Percentiles rank a stretch among this genome's conserved stretches.
phyloP scores from a whole-genome alignment of 148 eudicot genomes.

The Rhododendron molle region DNA sequence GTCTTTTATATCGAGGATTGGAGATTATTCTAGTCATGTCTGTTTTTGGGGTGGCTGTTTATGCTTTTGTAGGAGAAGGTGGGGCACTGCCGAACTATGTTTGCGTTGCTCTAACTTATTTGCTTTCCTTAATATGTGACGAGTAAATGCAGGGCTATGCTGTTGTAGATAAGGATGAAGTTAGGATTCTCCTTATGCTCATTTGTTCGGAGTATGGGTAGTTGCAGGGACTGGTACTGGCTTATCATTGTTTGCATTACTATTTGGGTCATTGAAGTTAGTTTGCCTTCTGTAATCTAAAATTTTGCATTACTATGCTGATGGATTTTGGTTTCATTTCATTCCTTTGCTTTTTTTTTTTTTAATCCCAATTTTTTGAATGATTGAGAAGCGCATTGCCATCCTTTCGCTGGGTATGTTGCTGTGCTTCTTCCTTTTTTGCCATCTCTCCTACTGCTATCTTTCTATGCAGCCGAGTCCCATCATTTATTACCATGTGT shows the following conservation, averaged over 20 bases:
- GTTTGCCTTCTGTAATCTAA: background rate
- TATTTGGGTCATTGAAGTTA: background rate
- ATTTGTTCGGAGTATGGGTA: too few relatives aligned
- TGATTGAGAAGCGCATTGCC: background rate
- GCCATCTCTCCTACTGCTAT: too few relatives aligned
- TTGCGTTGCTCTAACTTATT: background rate
- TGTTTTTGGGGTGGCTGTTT: background rate
- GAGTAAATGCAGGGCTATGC: background rate
- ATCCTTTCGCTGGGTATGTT: background rate
- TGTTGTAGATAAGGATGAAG: background rate
- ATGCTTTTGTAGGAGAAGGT: background rate
- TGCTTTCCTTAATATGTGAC: background rate
- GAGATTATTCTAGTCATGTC: too few relatives aligned
- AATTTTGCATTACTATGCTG: background rate
- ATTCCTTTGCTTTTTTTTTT: background rate
- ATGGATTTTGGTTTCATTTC: background rate
- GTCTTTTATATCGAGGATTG: background rate
- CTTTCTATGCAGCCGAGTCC: too few relatives aligned
- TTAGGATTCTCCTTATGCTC: background rate
- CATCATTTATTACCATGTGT: too few relatives aligned
- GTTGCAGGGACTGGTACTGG: background rate
- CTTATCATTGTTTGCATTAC: background rate
- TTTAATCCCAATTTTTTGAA: background rate
- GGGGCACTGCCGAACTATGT: background rate
- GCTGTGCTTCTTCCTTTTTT: background rate